Conservation (phyloP, 2,329 filamentous ascomycete genomes). For the Paraphaeosphaeria minitans region DNA sequence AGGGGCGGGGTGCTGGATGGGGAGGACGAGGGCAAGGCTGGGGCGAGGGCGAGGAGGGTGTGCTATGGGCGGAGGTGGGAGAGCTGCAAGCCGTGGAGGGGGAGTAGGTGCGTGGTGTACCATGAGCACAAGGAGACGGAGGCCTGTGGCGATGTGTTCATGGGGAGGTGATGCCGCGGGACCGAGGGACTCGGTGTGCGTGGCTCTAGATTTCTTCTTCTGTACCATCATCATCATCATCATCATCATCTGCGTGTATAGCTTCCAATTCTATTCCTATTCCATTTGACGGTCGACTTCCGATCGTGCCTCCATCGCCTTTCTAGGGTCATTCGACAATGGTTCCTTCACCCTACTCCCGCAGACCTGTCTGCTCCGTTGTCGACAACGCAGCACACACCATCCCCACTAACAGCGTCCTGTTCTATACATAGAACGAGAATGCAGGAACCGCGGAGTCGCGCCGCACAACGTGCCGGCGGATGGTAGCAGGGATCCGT, state of each 20-base stretch:
- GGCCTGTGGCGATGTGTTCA: conserved; percentile 38
- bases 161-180: conserved; percentile 25
- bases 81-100: conserved; percentile 46
- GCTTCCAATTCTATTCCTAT: background rate
- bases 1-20: conserved; percentile 30
- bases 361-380: no score
- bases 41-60: conserved; percentile 35
- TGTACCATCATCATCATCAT: background rate
- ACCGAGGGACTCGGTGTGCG: background rate
- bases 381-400: no score
- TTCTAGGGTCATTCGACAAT: no score
- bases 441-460: no score
- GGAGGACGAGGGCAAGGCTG: conserved; percentile 24
- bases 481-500: no score
- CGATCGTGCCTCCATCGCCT: no score
- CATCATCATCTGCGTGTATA: background rate
- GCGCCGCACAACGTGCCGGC: no score
- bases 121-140: conserved; percentile 48
- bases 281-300: no score
- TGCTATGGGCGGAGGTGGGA: conserved; percentile 38
- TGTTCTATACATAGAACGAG: no score
- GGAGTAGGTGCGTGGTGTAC: conserved; percentile 42
- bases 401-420: no score
- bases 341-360: no score
- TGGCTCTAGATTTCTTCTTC: background rate